Conservation (phyloP, 129 eudicot genomes). For the Chrysanthemum lavandulifolium region DNA sequence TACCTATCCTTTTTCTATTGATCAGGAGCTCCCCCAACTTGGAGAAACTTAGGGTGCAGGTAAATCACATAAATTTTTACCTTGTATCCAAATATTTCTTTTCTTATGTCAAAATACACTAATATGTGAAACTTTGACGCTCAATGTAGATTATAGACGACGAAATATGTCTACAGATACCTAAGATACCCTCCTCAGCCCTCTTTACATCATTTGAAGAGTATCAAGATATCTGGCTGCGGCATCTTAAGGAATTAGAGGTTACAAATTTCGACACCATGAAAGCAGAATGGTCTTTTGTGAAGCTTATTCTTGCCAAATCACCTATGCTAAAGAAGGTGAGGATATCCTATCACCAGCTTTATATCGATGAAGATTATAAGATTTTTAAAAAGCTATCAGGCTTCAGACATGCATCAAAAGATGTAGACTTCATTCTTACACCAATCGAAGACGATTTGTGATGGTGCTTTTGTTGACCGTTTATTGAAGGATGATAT, state of each 20-base stretch:
- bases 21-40: neutral
- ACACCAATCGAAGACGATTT: too few species aligned
- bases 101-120: neutral
- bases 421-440: too few species aligned
- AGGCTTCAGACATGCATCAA: too few species aligned
- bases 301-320: conserved; percentile 14
- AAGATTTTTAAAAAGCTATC: too few species aligned
- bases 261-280: neutral
- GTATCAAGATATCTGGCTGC: conserved; percentile 3
- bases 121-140: neutral
- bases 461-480: too few species aligned
- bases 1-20: neutral
- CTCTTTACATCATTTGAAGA: neutral
- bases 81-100: neutral
- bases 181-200: neutral
- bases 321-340: conserved; percentile 14
- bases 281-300: neutral
- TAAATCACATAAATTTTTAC: neutral
- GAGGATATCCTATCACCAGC: neutral
- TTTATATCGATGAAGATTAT: too few species aligned
- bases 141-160: neutral
- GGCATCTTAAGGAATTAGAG: conserved; percentile 15
- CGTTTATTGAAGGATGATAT: too few species aligned
- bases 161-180: neutral
- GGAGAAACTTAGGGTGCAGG: neutral